phyloP scores from a whole-genome alignment of 352 stramenopile species.

The Globisporangium emineosum region DNA sequence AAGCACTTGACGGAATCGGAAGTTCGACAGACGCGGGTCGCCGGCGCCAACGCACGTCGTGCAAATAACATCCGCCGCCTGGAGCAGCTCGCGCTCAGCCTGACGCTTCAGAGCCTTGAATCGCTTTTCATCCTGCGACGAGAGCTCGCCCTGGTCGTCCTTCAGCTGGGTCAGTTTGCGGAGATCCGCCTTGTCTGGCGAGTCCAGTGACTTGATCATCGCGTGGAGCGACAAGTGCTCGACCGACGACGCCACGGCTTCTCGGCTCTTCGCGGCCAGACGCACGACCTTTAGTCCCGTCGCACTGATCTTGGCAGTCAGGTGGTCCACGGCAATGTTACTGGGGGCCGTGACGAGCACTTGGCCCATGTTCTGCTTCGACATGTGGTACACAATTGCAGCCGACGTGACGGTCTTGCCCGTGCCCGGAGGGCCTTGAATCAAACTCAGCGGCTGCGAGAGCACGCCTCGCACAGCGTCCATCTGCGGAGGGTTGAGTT shows the following conservation, averaged over 20 bases:
- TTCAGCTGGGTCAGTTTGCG: constrained; percentile 94
- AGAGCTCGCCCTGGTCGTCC: constrained; percentile 93
- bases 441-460: constrained; percentile 96
- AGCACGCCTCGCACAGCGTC: constrained; percentile 95
- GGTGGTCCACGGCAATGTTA: constrained; percentile 98
- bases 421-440: constrained; percentile 96
- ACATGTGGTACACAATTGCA: constrained; percentile 99
- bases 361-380: constrained; percentile 97
- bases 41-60: constrained; percentile 98
- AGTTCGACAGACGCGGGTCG: constrained; percentile 97
- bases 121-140: constrained; percentile 95
- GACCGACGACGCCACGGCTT: constrained; percentile 93
- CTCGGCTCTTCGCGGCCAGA: constrained; percentile 96
- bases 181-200: constrained; percentile 88
- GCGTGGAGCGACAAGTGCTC: constrained; percentile 98
- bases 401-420: constrained; percentile 98
- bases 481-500: constrained; percentile 98
- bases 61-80: constrained; percentile 99
- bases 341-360: constrained; percentile 98
- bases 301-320: constrained; percentile 97
- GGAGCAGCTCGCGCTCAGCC: constrained; percentile 95
- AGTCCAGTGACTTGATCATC: constrained; percentile 93
- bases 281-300: constrained; percentile 98
- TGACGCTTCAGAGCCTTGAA: constrained; percentile 92
- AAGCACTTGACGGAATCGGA: constrained; percentile 98